phyloP scores from a whole-genome alignment of 495 filamentous ascomycete species.

The Bathelium albidoporum region DNA sequence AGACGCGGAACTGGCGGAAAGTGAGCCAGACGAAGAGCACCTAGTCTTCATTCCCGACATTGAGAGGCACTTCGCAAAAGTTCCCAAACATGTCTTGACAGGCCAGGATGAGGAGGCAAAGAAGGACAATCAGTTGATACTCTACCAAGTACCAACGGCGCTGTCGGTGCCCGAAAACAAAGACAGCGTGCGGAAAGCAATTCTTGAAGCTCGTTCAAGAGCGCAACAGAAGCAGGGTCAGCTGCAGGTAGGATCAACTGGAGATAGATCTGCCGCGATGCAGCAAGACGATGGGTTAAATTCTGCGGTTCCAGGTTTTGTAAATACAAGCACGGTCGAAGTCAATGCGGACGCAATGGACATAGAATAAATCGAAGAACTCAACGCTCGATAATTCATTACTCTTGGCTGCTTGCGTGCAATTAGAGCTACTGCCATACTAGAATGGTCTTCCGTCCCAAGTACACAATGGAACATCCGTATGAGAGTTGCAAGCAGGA shows the following conservation, averaged over 20 bases:
- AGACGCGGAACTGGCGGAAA: conserved; percentile 71
- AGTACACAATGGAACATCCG: too few relatives aligned
- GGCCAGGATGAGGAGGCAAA: conserved; percentile 31
- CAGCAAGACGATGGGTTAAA: background rate
- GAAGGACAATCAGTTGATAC: conserved; percentile 52
- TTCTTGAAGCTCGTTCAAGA: conserved; percentile 69
- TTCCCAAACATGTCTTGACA: conserved; percentile 54
- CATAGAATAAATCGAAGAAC: background rate
- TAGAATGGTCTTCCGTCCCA: too few relatives aligned
- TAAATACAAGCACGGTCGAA: background rate
- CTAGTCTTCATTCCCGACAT: conserved; percentile 77
- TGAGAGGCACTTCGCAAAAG: conserved; percentile 61
- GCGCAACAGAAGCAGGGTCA: conserved; percentile 38
- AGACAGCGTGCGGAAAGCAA: conserved; percentile 75
- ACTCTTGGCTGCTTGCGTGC: background rate
- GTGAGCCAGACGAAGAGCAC: conserved; percentile 28
- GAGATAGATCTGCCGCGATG: background rate
- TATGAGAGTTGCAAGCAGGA: too few relatives aligned
- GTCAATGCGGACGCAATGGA: background rate
- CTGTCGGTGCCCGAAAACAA: conserved; percentile 64
- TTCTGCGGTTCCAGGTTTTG: background rate
- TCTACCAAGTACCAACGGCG: conserved; percentile 70
- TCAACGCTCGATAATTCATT: background rate
- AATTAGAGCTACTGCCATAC: too few relatives aligned
- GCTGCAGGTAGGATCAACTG: background rate